Evolutionary conservation across 2,329 filamentous ascomycete species (phyloP), one percentile per base, ranked within the genome.

Genomic region (Trichothecium sympodiale): DNA sequence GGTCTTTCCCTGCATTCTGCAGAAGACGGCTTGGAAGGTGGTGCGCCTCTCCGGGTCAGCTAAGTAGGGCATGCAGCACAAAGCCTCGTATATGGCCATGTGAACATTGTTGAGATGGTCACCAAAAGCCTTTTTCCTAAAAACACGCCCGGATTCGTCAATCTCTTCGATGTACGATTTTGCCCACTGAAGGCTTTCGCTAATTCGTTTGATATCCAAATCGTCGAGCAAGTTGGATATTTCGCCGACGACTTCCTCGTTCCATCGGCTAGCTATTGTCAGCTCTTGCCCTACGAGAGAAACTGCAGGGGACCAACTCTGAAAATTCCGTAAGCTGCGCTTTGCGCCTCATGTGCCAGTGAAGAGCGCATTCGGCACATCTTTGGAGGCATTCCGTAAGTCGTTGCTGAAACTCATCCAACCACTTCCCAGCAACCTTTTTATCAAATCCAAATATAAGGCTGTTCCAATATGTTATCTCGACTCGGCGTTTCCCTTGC

Each of bases 21-120:
- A 69, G 54, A 96, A 95, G 9, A 93, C 85, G 45, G 71, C 76
- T 52, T 94, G 83, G 53, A 96, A 94, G 44, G 78, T 53, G 1
- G 53, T 47, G 3, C 69, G 63, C 43, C 67, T 66, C 4, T 67
- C 64, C 2, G 68, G 62, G n/a, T 64, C 46, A 31, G 60, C 69
- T 41, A 95, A 66, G 52, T 93, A 86, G 1, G 81, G 70, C 45
- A 87, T 76, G 55, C 83, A 94, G 54, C 87, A 94, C 35, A 96
- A 63, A 0, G 83, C 80, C 55, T 96, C 89, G 48, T 93, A 94
- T 20, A 96, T 74, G 9, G 85, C 80, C 39, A 91, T 73, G 34
- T 93, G 72, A 6, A 84, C 76, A 18, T 73, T 63, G 2, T 70
- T 61, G 18, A 71, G 59, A 6, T 67, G 54, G 15, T 61, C 59